Evolutionary conservation across 148 eudicot species (phyloP).

Genomic region (Diospyros lotus): DNA sequence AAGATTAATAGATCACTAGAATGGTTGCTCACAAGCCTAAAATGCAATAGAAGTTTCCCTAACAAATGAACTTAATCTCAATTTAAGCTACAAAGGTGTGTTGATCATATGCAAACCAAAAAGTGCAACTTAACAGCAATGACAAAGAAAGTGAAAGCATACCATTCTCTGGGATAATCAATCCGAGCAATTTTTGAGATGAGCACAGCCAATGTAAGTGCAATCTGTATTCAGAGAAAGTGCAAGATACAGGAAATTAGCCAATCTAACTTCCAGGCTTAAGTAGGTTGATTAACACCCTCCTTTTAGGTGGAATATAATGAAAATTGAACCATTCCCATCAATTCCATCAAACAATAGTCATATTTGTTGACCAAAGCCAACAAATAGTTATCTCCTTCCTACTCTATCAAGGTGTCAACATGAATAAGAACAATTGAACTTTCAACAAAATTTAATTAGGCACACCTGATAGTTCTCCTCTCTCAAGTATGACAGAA

Average conservation of each 20-base stretch:
- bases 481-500: constrained; percentile 89
- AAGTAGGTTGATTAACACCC: background rate
- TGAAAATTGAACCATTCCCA: background rate
- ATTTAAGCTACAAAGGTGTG: background rate
- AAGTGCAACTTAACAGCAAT: background rate
- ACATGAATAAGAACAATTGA: background rate
- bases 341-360: background rate
- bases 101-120: background rate
- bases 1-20: no score
- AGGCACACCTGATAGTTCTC: constrained; percentile 80
- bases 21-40: no score
- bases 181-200: constrained; percentile 95
- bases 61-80: no score
- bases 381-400: background rate
- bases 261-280: background rate
- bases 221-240: constrained; percentile 59
- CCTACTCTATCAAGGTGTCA: background rate
- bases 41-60: no score
- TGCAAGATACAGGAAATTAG: constrained; percentile 1
- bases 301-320: background rate
- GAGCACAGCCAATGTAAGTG: constrained; percentile 80
- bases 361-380: background rate
- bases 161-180: constrained; percentile 95
- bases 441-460: background rate
- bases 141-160: constrained; percentile 18